Evolutionary conservation across 306 rosid genomes (phyloP), one percentile per base, ranked within the genome.

Genomic region (Prunus fruticosa): DNA sequence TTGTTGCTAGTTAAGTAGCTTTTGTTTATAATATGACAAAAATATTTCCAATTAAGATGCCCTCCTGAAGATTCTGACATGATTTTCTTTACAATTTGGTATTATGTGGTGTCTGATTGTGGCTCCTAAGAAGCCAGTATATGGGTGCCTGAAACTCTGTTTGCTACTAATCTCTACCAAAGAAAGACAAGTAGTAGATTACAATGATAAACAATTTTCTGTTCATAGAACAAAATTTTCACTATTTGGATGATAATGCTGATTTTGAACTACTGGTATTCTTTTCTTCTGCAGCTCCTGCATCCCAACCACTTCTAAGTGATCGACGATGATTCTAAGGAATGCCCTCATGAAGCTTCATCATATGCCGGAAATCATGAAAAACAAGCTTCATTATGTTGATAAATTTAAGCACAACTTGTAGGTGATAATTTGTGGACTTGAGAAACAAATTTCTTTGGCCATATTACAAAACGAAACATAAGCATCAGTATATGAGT

Each of bases 301-400:
- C 83, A 74, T 84, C 87, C 45, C 86, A 83, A 77, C 88, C 93
- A 7, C 93, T 88, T 79, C 72, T 92, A 54, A 69, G 78, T 3
- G 88, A 90, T 57, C 84, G 79, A 75, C 77, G 85, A 71, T 88
- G 87, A 88, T 76, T 25, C 47, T 38, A 62, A 51, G 60, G 79
- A 76, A 58, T 49, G 82, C 68, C 78, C 74, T 75, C 73, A n/a
- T 75, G 81, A 83, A 84, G 64, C 72, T 54, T 76, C 54, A 20
- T 82, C 58, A n/a, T 63, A 27, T 68, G 63, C 23, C 11, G 64
- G 69, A 49, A 20, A 8, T 51, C 53, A 25, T 65, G 73, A 41
- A 27, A 23, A 75, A n/a, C 74, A 68, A 57, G 27, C 46, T 3
- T 62, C 16, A 7, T 34, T n/a, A 16, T 10, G 13, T 20, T 15